phyloP scores from a whole-genome alignment of 2,329 filamentous ascomycete genomes.

The Monosporascus sp. region DNA sequence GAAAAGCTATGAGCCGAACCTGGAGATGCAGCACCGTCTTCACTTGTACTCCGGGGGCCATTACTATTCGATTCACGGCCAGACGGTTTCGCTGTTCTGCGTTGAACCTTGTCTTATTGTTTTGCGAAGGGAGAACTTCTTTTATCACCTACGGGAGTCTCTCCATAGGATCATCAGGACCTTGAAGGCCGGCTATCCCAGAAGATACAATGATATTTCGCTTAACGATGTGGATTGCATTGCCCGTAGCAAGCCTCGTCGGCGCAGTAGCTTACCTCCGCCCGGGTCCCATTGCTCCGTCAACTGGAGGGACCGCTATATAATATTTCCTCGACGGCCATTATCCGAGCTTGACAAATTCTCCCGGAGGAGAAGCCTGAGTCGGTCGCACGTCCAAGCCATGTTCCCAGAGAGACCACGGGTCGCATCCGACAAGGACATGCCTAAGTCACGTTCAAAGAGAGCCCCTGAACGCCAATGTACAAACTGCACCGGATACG shows the following conservation, averaged over 20 bases:
- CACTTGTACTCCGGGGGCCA: slow-evolving; percentile 18
- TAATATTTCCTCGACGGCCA: slow-evolving; percentile 20
- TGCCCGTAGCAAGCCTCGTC: slow-evolving; percentile 3
- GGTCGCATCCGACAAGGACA: slow-evolving; percentile 7
- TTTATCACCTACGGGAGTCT: neutral
- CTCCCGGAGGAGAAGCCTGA: slow-evolving; percentile 30
- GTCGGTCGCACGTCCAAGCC: slow-evolving; percentile 28
- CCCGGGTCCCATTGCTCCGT: slow-evolving; percentile 9
- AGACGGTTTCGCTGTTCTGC: slow-evolving; percentile 30
- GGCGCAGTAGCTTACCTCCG: slow-evolving; percentile 16
- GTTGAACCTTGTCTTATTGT: slow-evolving; percentile 12
- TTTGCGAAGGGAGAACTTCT: neutral
- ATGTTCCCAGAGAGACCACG: slow-evolving; percentile 28
- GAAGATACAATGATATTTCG: neutral
- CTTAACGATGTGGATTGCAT: neutral
- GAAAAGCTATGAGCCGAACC: slow-evolving; percentile 5
- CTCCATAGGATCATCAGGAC: neutral
- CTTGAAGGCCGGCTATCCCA: neutral
- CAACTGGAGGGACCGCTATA: slow-evolving; percentile 1
- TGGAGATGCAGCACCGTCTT: slow-evolving; percentile 7
- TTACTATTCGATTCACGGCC: slow-evolving; percentile 34
- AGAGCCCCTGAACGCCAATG: slow-evolving; percentile 12
- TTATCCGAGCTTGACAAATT: slow-evolving; percentile 27
- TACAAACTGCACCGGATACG: slow-evolving; percentile 25
- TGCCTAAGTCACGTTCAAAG: neutral